Evolutionary conservation across 768 basidiomycete genomes (phyloP).

Genomic region (Postia placenta): DNA sequence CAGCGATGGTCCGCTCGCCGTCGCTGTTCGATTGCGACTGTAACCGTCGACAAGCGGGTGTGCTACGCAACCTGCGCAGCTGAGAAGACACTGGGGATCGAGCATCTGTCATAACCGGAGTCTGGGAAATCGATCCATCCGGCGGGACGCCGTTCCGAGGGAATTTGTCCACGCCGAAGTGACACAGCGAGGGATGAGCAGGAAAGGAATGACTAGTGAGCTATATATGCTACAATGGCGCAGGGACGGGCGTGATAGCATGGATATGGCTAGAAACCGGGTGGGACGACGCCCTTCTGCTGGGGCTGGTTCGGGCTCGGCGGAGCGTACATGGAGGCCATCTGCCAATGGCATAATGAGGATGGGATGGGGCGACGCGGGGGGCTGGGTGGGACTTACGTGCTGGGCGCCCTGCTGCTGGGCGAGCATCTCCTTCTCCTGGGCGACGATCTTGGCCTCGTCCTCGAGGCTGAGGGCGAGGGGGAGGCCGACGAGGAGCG

Average conservation of each 20-base stretch:
- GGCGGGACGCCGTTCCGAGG: neutral
- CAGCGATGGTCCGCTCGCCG: too few relatives aligned
- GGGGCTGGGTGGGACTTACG: constrained; percentile 37
- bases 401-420: constrained; percentile 92
- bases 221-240: neutral
- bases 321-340: constrained; percentile 55
- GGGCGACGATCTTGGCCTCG: constrained; percentile 89
- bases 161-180: neutral
- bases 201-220: neutral
- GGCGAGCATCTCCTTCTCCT: constrained; percentile 90
- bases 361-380: constrained; percentile 6
- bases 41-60: too few relatives aligned
- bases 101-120: neutral
- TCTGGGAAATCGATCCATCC: neutral
- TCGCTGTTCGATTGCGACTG: too few relatives aligned
- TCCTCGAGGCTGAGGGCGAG: constrained; percentile 92
- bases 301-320: constrained; percentile 33
- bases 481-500: constrained; percentile 89
- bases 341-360: constrained; percentile 47
- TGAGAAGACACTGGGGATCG: too few relatives aligned
- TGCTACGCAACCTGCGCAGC: too few relatives aligned
- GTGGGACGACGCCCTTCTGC: constrained; percentile 65
- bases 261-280: constrained; percentile 61
- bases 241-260: neutral
- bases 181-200: neutral